Percentiles rank a stretch among this genome's conserved stretches.
Evolutionary conservation across 1,284 basidiomycete genomes (phyloP).

Genomic region (Spongiforma sp.): DNA sequence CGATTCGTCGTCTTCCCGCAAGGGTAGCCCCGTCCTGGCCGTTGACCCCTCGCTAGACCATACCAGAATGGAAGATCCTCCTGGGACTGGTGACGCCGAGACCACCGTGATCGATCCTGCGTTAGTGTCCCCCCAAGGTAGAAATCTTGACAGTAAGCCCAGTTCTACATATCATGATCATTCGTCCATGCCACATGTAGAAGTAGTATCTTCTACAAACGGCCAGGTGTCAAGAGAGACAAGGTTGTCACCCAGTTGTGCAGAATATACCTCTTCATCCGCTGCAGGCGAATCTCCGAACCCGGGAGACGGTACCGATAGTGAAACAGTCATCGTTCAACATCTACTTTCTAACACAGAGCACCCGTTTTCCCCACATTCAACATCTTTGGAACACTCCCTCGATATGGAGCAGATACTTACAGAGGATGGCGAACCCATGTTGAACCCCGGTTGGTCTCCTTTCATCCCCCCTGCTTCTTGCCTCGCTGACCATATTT

Average conservation of each 20-base stretch:
- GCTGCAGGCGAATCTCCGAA: conserved; percentile 10
- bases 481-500: conserved; percentile 5
- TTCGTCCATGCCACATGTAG: conserved; percentile 31
- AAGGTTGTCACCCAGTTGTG: conserved; percentile 9
- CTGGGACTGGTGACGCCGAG: conserved; percentile 26
- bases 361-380: conserved; percentile 25
- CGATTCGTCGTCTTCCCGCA: conserved; percentile 36
- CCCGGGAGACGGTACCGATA: conserved; percentile 15
- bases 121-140: conserved; percentile 35
- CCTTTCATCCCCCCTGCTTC: background rate
- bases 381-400: conserved; percentile 29
- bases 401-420: conserved; percentile 56
- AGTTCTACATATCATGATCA: conserved; percentile 26
- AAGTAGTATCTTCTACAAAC: conserved; percentile 24
- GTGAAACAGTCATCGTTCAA: conserved; percentile 24
- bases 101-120: conserved; percentile 46
- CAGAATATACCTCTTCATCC: conserved; percentile 15
- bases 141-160: conserved; percentile 20
- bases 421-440: conserved; percentile 65
- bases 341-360: conserved; percentile 24
- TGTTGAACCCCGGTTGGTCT: conserved; percentile 65
- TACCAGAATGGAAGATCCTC: conserved; percentile 15
- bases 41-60: conserved; percentile 34
- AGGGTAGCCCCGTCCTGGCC: conserved; percentile 28
- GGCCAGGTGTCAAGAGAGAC: conserved; percentile 7